Percentiles rank a stretch among this genome's conserved stretches.
Conservation (phyloP, 495 filamentous ascomycete species). For the Penicillium steckii region DNA sequence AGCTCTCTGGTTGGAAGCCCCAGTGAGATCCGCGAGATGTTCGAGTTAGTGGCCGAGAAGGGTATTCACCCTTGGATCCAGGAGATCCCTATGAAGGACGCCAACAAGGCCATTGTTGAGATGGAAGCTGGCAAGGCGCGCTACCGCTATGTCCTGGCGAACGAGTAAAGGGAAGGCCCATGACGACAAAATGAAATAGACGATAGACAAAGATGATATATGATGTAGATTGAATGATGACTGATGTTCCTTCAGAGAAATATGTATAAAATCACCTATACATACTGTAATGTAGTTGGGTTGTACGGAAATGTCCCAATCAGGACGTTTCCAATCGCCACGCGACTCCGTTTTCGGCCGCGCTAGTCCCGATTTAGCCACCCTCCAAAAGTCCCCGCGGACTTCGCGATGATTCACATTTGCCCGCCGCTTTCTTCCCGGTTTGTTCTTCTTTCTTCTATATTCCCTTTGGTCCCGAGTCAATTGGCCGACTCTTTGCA, state of each 20-base stretch:
- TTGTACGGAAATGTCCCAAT: not conserved
- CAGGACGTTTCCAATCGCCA: slow-evolving; percentile 12
- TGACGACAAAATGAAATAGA: not conserved
- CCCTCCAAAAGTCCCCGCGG: not conserved
- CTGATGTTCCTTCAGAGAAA: too few relatives aligned
- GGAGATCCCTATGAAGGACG: slow-evolving; percentile 69
- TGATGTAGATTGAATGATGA: not conserved
- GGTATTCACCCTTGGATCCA: slow-evolving; percentile 71
- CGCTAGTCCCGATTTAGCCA: slow-evolving; percentile 16
- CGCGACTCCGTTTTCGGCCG: slow-evolving; percentile 36
- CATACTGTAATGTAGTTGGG: too few relatives aligned
- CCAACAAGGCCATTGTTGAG: slow-evolving; percentile 69
- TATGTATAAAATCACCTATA: too few relatives aligned
- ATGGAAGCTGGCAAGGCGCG: slow-evolving; percentile 68
- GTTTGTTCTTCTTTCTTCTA: not conserved
- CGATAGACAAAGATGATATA: not conserved
- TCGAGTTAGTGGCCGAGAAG: slow-evolving; percentile 72
- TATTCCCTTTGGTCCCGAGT: not conserved
- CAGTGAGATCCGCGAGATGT: slow-evolving; percentile 76
- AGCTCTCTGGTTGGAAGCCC: slow-evolving; percentile 75
- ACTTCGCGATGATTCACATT: slow-evolving; percentile 8
- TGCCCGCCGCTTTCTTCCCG: not conserved
- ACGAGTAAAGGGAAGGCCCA: slow-evolving; percentile 40
- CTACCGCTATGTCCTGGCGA: slow-evolving; percentile 75
- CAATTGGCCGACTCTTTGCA: slow-evolving; percentile 5